Base-by-base conservation (phyloP, 805 yeast species). In the Kazachstania kunashirensis region DNA sequence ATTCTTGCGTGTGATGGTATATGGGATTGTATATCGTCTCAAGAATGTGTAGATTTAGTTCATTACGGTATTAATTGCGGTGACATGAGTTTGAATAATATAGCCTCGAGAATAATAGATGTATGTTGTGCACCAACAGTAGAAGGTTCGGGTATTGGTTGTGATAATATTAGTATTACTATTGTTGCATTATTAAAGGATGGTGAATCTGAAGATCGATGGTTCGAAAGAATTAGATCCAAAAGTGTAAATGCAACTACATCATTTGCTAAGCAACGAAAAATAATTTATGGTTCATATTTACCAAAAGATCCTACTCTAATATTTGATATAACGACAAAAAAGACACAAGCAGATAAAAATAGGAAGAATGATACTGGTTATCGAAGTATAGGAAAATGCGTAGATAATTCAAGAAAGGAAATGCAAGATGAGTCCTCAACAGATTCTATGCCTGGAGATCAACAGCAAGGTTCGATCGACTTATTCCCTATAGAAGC, bases 1-100 rank as follows among this genome's bases (percentile, higher is more conserved):
- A 77, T 89, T 30, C 72, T 89, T 47, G 98, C 97, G 1, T 89
- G 98, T 66, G 98, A 89, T 61, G 98, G 98, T 55, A 89, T 89
- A 53, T 89, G 98, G 97, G 98, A 89, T 64, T 92, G 97, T 65
- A 71, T 86, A 57, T 73, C 94, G 3, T 82, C 94, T 23, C 97
- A 89, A 62, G 86, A 81, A 59, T 92, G 84, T 56, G 86, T 89
- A 31, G 95, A 88, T 61, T 77, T 92, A 62, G 89, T 89, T 38
- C 82, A 96, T 66, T 75, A 89, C 55, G 96, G 95, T 37, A 73
- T 89, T 34, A 73, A 75, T 48, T 82, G 81, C 52, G 69, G 73
- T 40, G 72, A 74, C 57, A 44, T 53, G 50, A 61, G 78, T 2
- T 71, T 89, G 37, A 71, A 71, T 23, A 77, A 78, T 45, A 86